Evolutionary conservation across 2,329 filamentous ascomycete genomes (phyloP).

Genomic region (Fusarium acutatum): DNA sequence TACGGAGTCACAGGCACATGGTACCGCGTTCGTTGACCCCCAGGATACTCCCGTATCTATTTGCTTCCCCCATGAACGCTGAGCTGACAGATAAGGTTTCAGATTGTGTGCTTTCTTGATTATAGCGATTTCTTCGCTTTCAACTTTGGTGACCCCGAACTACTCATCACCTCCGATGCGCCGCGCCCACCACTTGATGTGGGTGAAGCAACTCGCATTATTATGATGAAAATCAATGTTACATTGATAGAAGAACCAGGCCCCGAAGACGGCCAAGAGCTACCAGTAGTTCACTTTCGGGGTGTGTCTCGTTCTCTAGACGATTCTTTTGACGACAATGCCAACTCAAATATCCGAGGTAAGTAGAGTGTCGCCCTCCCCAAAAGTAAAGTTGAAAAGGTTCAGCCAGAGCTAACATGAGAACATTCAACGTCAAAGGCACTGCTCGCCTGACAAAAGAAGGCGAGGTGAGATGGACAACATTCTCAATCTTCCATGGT

Average conservation of each 20-base stretch:
- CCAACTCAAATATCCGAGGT: conserved; percentile 73
- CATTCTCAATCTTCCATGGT: conserved; percentile 68
- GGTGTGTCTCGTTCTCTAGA: conserved; percentile 71
- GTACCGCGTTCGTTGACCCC: conserved; percentile 63
- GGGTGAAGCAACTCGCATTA: conserved; percentile 74
- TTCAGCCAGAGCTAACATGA: conserved; percentile 19
- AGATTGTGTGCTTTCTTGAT: conserved; percentile 64
- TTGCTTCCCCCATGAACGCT: not conserved
- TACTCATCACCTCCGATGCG: conserved; percentile 51
- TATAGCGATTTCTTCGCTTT: conserved; percentile 77
- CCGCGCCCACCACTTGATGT: conserved; percentile 64
- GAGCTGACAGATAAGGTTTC: conserved; percentile 29
- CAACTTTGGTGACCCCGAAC: conserved; percentile 67
- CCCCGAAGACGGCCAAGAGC: conserved; percentile 62
- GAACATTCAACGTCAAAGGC: conserved; percentile 53
- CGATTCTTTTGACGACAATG: conserved; percentile 72
- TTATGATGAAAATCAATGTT: conserved; percentile 72
- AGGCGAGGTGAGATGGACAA: conserved; percentile 80
- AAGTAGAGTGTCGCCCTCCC: conserved; percentile 37
- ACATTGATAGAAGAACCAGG: conserved; percentile 68
- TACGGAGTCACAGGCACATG: conserved; percentile 77
- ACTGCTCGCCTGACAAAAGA: conserved; percentile 71
- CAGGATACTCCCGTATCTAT: not conserved
- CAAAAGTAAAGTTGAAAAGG: not conserved
- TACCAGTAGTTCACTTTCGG: conserved; percentile 74